Conservation (phyloP, 352 stramenopile genomes). For the Phytophthora chlamydospora region DNA sequence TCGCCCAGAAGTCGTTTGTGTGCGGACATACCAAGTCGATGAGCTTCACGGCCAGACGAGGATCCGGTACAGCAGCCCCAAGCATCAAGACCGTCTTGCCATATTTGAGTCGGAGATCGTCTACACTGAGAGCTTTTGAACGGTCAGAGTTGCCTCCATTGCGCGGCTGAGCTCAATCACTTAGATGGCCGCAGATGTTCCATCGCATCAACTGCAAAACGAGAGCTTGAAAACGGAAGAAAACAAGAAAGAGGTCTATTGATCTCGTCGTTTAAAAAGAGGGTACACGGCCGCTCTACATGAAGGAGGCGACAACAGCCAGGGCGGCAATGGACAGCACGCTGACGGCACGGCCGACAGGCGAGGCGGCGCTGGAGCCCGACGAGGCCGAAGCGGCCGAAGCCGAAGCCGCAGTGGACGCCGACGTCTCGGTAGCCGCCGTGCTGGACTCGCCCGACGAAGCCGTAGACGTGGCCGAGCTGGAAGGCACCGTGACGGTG, state of each 20-base stretch:
- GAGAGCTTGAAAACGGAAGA: background rate
- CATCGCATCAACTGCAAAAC: background rate
- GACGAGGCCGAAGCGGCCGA: constrained; percentile 20
- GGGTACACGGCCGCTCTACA: constrained; percentile 21
- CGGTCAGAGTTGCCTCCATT: too few relatives aligned
- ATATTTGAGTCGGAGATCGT: constrained; percentile 1
- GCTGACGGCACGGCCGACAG: constrained; percentile 17
- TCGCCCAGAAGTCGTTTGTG: constrained; percentile 20
- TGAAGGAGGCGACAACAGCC: constrained; percentile 28
- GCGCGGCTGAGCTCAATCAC: too few relatives aligned
- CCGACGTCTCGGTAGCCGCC: constrained; percentile 1
- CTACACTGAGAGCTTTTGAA: background rate
- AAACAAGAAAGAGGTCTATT: constrained; percentile 13
- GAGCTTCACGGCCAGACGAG: constrained; percentile 22
- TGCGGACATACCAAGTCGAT: constrained; percentile 22
- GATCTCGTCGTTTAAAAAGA: constrained; percentile 9
- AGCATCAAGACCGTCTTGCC: constrained; percentile 25
- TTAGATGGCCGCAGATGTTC: too few relatives aligned
- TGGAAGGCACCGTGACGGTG: constrained; percentile 25
- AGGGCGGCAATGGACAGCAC: constrained; percentile 26
- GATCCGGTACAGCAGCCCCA: constrained; percentile 2
- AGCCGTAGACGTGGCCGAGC: constrained; percentile 4
- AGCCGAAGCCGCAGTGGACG: constrained; percentile 14
- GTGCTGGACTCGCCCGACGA: constrained; percentile 15
- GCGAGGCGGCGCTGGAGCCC: constrained; percentile 38